phyloP scores from a whole-genome alignment of 1,139 yeast genomes.

The Suhomyces choctaworum region DNA sequence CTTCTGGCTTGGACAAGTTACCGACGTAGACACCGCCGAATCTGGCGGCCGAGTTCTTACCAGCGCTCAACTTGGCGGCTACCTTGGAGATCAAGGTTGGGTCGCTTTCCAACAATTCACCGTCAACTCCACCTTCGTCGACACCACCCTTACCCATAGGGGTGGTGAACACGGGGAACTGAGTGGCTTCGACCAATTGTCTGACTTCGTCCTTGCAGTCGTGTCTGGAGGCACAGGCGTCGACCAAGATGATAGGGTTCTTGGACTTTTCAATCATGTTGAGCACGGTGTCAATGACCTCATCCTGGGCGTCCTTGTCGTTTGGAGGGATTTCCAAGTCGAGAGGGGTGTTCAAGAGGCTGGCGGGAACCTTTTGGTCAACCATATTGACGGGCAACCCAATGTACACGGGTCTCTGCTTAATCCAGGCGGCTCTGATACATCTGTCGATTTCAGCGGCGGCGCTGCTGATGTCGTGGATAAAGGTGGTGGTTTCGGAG shows the following conservation, averaged over 20 bases:
- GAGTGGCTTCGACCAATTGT: constrained; percentile 63
- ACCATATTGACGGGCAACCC: constrained; percentile 84
- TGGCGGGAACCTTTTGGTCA: constrained; percentile 59
- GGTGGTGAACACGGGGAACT: constrained; percentile 82
- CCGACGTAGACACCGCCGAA: constrained; percentile 90
- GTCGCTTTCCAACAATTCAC: constrained; percentile 28
- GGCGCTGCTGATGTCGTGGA: constrained; percentile 63
- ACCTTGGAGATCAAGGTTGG: constrained; percentile 28
- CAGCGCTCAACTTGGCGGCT: constrained; percentile 25
- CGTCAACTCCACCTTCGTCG: constrained; percentile 55
- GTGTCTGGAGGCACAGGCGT: constrained; percentile 86
- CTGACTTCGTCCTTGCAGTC: constrained; percentile 62
- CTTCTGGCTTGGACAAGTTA: constrained; percentile 71
- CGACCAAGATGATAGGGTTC: constrained; percentile 76
- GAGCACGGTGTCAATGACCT: constrained; percentile 61
- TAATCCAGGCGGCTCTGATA: constrained; percentile 66
- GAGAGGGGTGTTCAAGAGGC: constrained; percentile 60
- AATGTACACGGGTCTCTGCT: constrained; percentile 81
- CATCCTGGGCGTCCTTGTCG: constrained; percentile 69
- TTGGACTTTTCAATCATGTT: constrained; percentile 54
- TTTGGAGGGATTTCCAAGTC: constrained; percentile 62
- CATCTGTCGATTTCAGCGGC: constrained; percentile 72
- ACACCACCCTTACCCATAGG: constrained; percentile 90
- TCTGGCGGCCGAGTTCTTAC: constrained; percentile 52
- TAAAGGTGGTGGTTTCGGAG: constrained; percentile 62